These are phyloP conservation scores for Mycena vulgaris DNA, from an alignment of 768 basidiomycete genomes.

Conservation along the genomic window DNA sequence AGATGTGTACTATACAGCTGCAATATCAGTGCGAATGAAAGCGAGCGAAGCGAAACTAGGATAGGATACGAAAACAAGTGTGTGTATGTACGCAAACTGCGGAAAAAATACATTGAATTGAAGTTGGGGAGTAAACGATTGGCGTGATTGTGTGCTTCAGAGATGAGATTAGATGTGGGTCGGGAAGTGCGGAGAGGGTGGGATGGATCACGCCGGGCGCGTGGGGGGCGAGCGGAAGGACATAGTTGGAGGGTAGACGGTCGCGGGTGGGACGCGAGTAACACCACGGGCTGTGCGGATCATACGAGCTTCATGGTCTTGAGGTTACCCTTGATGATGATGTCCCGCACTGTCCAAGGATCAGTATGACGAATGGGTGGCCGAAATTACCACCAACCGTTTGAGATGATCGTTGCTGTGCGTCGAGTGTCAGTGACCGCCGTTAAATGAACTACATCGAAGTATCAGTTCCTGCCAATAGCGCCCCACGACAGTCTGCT, in stretches of 20 bases:
- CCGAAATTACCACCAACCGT: conserved; percentile 62
- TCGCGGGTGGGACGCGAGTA: background rate
- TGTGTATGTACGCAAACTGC: conserved; percentile 5
- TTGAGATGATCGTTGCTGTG: conserved; percentile 81
- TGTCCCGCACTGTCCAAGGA: conserved; percentile 71
- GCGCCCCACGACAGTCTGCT: conserved; percentile 40
- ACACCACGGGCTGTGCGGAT: conserved; percentile 23
- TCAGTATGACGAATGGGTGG: conserved; percentile 5
- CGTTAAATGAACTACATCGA: conserved; percentile 78
- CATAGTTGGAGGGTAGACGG: background rate
- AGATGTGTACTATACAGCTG: conserved; percentile 31
- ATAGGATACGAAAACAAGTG: conserved; percentile 27
- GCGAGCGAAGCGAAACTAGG: conserved; percentile 36
- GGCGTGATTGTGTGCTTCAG: conserved; percentile 1
- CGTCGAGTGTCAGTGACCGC: conserved; percentile 86
- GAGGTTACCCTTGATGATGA: conserved; percentile 78
- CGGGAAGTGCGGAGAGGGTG: background rate
- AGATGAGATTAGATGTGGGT: background rate
- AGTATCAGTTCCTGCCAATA: conserved; percentile 7
- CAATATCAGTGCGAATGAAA: conserved; percentile 15
- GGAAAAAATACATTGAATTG: conserved; percentile 20
- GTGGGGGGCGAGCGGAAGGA: background rate
- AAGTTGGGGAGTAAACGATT: conserved; percentile 1
- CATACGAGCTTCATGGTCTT: conserved; percentile 69
- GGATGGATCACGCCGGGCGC: background rate